phyloP scores from a whole-genome alignment of 345 rosid genomes.

The Syzygium aromaticum region DNA sequence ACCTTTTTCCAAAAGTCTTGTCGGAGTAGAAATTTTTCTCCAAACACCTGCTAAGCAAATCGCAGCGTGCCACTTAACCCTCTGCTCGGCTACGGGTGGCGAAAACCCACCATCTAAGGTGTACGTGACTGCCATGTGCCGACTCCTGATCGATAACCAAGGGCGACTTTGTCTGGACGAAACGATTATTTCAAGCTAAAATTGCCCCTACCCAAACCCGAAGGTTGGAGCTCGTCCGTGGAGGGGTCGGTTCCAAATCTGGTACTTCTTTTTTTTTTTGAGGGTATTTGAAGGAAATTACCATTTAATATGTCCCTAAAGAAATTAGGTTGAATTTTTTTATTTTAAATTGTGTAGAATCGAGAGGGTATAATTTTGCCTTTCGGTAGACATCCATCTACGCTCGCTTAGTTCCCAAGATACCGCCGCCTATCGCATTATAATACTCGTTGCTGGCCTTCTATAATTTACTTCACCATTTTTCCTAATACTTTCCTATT shows the following conservation, averaged over 20 bases:
- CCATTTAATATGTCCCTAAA: too few relatives aligned
- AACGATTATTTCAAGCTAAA: neutral
- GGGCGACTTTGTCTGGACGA: neutral
- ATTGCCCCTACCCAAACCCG: neutral
- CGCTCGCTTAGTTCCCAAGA: neutral
- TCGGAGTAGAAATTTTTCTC: neutral
- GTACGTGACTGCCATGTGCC: rapidly evolving
- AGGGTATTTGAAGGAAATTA: too few relatives aligned
- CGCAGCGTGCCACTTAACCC: too few relatives aligned
- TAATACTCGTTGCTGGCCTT: neutral
- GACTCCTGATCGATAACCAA: neutral
- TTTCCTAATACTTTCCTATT: neutral
- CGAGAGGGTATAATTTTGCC: neutral
- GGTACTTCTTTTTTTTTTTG: too few relatives aligned
- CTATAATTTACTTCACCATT: neutral
- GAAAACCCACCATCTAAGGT: neutral
- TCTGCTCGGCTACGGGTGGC: neutral
- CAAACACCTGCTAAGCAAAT: neutral
- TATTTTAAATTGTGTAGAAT: too few relatives aligned
- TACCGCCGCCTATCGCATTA: neutral
- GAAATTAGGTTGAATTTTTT: too few relatives aligned
- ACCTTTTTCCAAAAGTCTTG: neutral
- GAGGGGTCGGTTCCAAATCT: neutral
- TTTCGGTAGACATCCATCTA: neutral
- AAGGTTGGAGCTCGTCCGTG: neutral